Conservation (phyloP, 1,284 basidiomycete genomes). For the Ganoderma lingzhi region DNA sequence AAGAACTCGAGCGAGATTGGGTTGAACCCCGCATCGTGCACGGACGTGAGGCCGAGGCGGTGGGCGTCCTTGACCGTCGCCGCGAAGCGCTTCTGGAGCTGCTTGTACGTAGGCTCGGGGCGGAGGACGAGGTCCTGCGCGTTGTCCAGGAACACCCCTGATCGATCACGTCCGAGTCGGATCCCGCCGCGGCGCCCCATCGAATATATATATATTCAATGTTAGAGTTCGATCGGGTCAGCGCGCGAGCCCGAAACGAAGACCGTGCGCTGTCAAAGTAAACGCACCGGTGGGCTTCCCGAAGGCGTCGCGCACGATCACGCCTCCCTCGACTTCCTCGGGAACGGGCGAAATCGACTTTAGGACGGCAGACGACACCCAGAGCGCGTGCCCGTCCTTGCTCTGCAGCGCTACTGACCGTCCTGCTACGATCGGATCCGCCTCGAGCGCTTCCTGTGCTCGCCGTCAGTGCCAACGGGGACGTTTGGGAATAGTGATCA, state of each 20-base stretch:
- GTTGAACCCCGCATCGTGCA: constrained; percentile 85
- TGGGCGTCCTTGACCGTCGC: constrained; percentile 75
- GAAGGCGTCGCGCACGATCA: constrained; percentile 73
- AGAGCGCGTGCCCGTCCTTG: constrained; percentile 91
- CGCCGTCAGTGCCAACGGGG: neutral
- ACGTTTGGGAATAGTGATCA: neutral
- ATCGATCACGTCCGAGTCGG: constrained; percentile 9
- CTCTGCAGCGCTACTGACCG: constrained; percentile 80
- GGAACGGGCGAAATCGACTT: constrained; percentile 68
- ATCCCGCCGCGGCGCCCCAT: constrained; percentile 20
- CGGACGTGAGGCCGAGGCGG: constrained; percentile 75
- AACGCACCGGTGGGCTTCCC: constrained; percentile 80
- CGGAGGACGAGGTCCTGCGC: constrained; percentile 72
- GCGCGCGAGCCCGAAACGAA: neutral
- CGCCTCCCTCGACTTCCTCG: constrained; percentile 77
- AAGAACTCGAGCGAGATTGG: constrained; percentile 79
- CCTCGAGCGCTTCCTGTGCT: constrained; percentile 73
- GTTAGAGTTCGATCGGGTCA: neutral
- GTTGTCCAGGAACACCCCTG: constrained; percentile 77
- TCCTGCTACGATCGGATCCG: constrained; percentile 70
- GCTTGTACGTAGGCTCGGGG: constrained; percentile 70
- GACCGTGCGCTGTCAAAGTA: constrained; percentile 16
- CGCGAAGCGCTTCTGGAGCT: constrained; percentile 70
- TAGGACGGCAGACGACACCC: constrained; percentile 78
- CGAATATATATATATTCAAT: neutral